Evolutionary conservation across 371 early-diverging fungal genomes (phyloP).

Genomic region (Mortierella sp.): DNA sequence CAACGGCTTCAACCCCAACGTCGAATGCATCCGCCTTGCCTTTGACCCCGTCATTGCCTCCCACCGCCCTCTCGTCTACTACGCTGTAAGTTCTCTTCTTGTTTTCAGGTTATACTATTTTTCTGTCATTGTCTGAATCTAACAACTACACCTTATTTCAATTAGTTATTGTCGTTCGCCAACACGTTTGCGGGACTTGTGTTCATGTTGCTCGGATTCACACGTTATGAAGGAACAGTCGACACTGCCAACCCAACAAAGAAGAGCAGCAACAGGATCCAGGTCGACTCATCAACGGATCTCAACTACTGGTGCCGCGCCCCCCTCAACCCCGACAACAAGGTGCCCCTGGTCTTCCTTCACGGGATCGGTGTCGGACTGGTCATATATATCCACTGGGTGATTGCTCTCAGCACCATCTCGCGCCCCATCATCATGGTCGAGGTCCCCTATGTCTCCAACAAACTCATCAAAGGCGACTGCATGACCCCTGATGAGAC

Average conservation of each 20-base stretch:
- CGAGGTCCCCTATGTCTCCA: conserved; percentile 79
- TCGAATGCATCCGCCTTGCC: conserved; percentile 69
- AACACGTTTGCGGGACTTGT: conserved; percentile 22
- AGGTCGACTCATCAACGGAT: conserved; percentile 53
- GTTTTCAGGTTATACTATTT: not conserved
- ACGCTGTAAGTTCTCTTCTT: conserved; percentile 56
- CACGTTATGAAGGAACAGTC: conserved; percentile 27
- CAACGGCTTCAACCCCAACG: conserved; percentile 68
- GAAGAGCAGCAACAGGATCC: conserved; percentile 11
- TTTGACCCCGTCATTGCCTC: conserved; percentile 77
- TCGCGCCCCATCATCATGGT: conserved; percentile 77
- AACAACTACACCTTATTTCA: not conserved
- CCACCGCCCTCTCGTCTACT: conserved; percentile 76
- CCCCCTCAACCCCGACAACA: conserved; percentile 57
- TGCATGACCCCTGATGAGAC: conserved; percentile 71
- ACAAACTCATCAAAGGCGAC: conserved; percentile 67
- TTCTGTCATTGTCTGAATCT: not conserved
- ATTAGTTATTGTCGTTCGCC: conserved; percentile 25
- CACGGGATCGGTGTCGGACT: conserved; percentile 81
- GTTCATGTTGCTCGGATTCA: conserved; percentile 31
- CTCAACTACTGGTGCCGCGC: conserved; percentile 68
- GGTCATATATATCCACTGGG: conserved; percentile 68
- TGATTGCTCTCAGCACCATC: conserved; percentile 59
- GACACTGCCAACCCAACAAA: not conserved
- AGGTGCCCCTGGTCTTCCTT: conserved; percentile 76